Evolutionary conservation across 345 rosid genomes (phyloP).

Genomic region (Arabidopsis suecica): DNA sequence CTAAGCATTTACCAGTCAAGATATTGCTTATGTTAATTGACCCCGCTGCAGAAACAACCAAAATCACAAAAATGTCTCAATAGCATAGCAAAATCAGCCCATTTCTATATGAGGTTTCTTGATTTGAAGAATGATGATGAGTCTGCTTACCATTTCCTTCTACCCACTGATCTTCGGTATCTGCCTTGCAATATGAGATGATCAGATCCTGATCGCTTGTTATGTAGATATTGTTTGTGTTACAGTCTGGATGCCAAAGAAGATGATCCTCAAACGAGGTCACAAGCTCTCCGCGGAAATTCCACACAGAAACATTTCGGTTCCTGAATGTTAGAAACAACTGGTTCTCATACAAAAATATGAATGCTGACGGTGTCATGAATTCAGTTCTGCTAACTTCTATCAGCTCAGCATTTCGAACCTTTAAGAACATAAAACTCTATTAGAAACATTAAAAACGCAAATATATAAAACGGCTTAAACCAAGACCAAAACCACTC

Average conservation of each 20-base stretch:
- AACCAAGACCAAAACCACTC: slow-evolving; percentile 39
- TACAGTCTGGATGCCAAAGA: slow-evolving; percentile 80
- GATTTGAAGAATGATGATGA: slow-evolving; percentile 8
- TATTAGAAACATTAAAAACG: slow-evolving; percentile 17
- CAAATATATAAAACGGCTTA: neutral
- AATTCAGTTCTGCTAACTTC: slow-evolving; percentile 78
- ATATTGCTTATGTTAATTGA: slow-evolving; percentile 90
- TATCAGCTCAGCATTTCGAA: slow-evolving; percentile 73
- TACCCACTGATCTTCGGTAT: slow-evolving; percentile 67
- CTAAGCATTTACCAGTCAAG: slow-evolving; percentile 90
- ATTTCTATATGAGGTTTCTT: slow-evolving; percentile 8
- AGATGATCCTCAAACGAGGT: slow-evolving; percentile 93
- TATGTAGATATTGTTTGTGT: slow-evolving; percentile 73
- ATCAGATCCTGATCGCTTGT: slow-evolving; percentile 80
- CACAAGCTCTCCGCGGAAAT: slow-evolving; percentile 89
- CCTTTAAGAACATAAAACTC: slow-evolving; percentile 54
- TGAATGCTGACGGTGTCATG: slow-evolving; percentile 95
- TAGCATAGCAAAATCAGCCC: slow-evolving; percentile 1
- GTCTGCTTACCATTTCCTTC: slow-evolving; percentile 65
- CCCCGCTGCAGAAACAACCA: slow-evolving; percentile 56
- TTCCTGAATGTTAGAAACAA: slow-evolving; percentile 87
- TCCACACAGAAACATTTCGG: slow-evolving; percentile 79
- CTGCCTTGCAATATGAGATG: slow-evolving; percentile 79
- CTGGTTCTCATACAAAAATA: slow-evolving; percentile 87
- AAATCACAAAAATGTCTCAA: slow-evolving; percentile 18